Evolutionary conservation across 345 rosid species (phyloP).

Genomic region (Syzygium aqueum): DNA sequence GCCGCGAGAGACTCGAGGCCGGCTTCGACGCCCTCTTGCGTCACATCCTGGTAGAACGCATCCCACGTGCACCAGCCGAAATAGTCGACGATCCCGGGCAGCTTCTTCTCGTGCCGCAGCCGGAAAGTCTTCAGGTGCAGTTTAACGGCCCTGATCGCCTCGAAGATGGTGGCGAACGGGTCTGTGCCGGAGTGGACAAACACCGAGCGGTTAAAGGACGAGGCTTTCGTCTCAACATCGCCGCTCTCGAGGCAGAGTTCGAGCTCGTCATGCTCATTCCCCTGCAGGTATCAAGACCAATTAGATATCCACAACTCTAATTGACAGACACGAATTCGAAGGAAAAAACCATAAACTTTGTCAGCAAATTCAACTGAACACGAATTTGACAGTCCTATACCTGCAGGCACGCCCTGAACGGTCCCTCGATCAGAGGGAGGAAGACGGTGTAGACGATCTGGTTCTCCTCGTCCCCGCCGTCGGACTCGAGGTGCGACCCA

Average conservation of each 20-base stretch:
- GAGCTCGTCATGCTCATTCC: slow-evolving; percentile 57
- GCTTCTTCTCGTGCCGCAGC: slow-evolving; percentile 79
- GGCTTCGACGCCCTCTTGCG: slow-evolving; percentile 88
- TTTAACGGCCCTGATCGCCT: slow-evolving; percentile 64
- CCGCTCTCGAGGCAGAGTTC: slow-evolving; percentile 96
- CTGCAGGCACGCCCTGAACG: slow-evolving; percentile 59
- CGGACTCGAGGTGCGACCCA: slow-evolving; percentile 66
- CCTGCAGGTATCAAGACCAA: slow-evolving; percentile 20
- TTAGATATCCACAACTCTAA: no score
- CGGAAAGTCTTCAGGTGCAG: slow-evolving; percentile 68
- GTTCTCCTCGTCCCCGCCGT: slow-evolving; percentile 45
- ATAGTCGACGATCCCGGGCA: slow-evolving; percentile 68
- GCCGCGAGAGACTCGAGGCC: slow-evolving; percentile 55
- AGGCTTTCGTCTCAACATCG: slow-evolving; percentile 43
- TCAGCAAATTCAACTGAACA: background rate
- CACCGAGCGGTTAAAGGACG: slow-evolving; percentile 64
- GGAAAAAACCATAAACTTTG: background rate
- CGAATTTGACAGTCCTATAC: background rate
- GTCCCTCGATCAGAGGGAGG: slow-evolving; percentile 76
- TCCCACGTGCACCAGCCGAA: slow-evolving; percentile 99
- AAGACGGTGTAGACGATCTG: slow-evolving; percentile 71
- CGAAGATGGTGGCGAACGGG: slow-evolving; percentile 64
- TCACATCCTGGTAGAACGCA: slow-evolving; percentile 90
- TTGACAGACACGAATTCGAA: background rate
- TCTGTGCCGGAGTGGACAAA: slow-evolving; percentile 71